phyloP scores from a whole-genome alignment of 177 flowering plant species.

The Tripterygium wilfordii region DNA sequence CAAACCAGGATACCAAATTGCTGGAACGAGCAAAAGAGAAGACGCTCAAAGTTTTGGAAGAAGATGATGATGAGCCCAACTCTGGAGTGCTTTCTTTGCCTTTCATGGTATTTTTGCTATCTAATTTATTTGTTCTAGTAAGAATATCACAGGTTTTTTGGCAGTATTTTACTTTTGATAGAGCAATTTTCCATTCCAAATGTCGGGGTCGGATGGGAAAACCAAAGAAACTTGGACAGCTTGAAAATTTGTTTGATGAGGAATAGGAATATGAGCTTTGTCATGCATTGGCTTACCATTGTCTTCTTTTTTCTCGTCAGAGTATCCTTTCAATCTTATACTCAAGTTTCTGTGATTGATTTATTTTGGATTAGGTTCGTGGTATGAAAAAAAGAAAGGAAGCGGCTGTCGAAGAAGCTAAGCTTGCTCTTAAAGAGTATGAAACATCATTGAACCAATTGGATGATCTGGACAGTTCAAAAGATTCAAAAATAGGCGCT shows the following conservation, averaged over 20 bases:
- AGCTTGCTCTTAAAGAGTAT: conserved; percentile 70
- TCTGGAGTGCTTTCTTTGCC: conserved; percentile 81
- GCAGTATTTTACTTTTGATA: too few species aligned
- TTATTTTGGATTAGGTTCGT: conserved; percentile 47
- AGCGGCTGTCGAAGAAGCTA: conserved; percentile 68
- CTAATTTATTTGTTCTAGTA: not conserved
- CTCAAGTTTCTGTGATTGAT: not conserved
- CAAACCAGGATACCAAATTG: conserved; percentile 47
- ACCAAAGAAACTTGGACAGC: too few species aligned
- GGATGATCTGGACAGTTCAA: conserved; percentile 27
- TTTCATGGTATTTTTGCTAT: conserved; percentile 61
- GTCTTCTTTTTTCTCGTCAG: not conserved
- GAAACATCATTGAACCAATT: conserved; percentile 46
- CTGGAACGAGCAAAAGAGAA: conserved; percentile 63
- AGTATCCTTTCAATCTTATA: too few species aligned
- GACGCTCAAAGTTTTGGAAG: conserved; percentile 51
- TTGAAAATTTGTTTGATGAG: too few species aligned
- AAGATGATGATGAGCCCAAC: conserved; percentile 56
- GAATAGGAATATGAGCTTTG: too few species aligned
- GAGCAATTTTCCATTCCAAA: too few species aligned
- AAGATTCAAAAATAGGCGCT: conserved; percentile 14
- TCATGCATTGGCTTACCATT: not conserved
- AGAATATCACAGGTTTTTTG: too few species aligned
- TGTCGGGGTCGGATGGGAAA: too few species aligned
- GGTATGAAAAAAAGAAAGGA: conserved; percentile 65